Conservation (phyloP, 2,329 filamentous ascomycete species). For the Dactylella cylindrospora region DNA sequence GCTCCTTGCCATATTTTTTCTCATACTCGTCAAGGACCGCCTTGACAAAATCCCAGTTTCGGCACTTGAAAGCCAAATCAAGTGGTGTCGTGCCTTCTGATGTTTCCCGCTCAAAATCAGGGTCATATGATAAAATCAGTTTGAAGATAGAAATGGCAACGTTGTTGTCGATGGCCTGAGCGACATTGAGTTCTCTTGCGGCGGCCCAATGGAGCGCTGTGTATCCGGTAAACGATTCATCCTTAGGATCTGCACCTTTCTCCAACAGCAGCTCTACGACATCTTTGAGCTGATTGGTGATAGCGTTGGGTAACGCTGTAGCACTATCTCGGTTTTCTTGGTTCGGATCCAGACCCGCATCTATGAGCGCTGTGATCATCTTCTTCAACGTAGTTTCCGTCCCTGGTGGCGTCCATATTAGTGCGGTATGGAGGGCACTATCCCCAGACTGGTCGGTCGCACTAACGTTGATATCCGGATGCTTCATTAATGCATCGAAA, state of each 20-base stretch:
- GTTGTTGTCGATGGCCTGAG: neutral
- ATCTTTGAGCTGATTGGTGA: slow-evolving; percentile 1
- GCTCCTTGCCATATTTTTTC: slow-evolving; percentile 1
- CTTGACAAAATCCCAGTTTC: slow-evolving; percentile 17
- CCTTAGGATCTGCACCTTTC: slow-evolving; percentile 2
- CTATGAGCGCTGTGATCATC: slow-evolving; percentile 3
- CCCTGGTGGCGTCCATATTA: neutral
- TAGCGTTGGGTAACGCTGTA: slow-evolving; percentile 2
- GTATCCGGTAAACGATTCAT: neutral
- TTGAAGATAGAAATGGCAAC: slow-evolving; percentile 11
- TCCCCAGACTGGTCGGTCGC: neutral
- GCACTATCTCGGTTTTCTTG: slow-evolving; percentile 1
- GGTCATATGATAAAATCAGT: slow-evolving; percentile 4
- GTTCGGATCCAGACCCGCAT: slow-evolving; percentile 5
- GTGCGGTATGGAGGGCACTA: neutral
- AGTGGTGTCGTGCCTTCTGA: slow-evolving; percentile 14
- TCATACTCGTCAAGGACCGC: slow-evolving; percentile 7
- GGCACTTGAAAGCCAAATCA: slow-evolving; percentile 8
- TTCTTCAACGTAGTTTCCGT: neutral
- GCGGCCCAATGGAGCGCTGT: slow-evolving; percentile 20
- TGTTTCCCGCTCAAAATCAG: slow-evolving; percentile 8
- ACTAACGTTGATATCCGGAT: neutral
- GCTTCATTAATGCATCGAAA: slow-evolving; percentile 8
- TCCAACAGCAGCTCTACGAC: slow-evolving; percentile 1
- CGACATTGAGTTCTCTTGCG: neutral